phyloP scores from a whole-genome alignment of 73 alveolate species.

The Paramecium octaurelia region DNA sequence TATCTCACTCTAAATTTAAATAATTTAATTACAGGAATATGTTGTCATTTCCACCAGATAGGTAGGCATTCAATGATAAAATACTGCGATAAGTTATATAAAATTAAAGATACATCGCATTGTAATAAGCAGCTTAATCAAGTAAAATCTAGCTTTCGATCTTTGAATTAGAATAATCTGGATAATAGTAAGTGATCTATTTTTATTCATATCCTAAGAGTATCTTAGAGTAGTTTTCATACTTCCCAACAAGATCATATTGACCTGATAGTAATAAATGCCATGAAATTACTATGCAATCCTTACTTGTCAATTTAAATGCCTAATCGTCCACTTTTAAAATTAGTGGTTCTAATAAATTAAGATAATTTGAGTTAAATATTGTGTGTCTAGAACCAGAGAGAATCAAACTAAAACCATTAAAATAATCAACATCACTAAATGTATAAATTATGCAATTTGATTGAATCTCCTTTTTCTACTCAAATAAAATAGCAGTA shows the following conservation, averaged over 20 bases:
- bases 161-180: background rate
- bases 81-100: background rate
- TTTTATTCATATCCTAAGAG: background rate
- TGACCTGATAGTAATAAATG: background rate
- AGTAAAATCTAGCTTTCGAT: background rate
- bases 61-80: background rate
- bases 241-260: background rate
- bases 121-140: background rate
- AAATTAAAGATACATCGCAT: background rate
- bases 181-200: background rate
- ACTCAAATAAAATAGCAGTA: background rate
- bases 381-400: background rate
- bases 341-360: background rate
- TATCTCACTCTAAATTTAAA: background rate
- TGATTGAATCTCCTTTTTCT: background rate
- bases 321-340: background rate
- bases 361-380: background rate
- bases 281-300: background rate
- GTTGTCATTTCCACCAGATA: background rate
- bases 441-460: background rate
- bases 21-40: background rate
- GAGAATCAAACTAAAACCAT: background rate
- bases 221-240: background rate
- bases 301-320: background rate
- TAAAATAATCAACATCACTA: background rate